Percentiles rank a stretch among this genome's conserved stretches.
phyloP scores from a whole-genome alignment of 495 filamentous ascomycete genomes.

The Penicillium odoratum region DNA sequence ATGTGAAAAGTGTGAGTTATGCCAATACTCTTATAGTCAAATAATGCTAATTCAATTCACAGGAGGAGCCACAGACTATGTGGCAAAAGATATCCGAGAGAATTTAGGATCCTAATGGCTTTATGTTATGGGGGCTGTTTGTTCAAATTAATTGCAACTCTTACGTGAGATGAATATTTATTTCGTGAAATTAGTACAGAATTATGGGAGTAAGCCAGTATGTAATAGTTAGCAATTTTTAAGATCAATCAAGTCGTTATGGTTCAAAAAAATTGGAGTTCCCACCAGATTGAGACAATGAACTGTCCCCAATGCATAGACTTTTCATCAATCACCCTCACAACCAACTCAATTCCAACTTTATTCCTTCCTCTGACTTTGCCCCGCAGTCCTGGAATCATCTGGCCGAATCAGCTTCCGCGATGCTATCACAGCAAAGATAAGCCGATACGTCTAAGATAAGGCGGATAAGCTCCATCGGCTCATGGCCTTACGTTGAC shows the following conservation, averaged over 20 bases:
- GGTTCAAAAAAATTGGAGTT: too few relatives aligned
- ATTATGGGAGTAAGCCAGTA: too few relatives aligned
- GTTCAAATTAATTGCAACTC: background rate
- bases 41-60: background rate
- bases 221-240: too few relatives aligned
- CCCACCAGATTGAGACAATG: too few relatives aligned
- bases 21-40: background rate
- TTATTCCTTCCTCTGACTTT: background rate
- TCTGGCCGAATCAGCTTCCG: background rate
- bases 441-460: background rate
- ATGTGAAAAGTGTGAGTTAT: constrained; percentile 16
- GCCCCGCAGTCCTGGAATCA: background rate
- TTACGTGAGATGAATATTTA: too few relatives aligned
- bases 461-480: background rate
- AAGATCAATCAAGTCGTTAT: too few relatives aligned
- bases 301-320: too few relatives aligned
- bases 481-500: background rate
- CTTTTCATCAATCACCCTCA: too few relatives aligned
- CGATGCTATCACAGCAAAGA: background rate
- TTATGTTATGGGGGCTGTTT: background rate
- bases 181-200: too few relatives aligned
- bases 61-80: constrained; percentile 9
- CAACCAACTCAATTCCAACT: background rate
- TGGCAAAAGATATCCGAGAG: constrained; percentile 23
- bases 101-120: constrained; percentile 6